These are phyloP conservation scores for Helotiales sp. DNA, from an alignment of 2,329 filamentous ascomycete genomes.

Conservation along the genomic window DNA sequence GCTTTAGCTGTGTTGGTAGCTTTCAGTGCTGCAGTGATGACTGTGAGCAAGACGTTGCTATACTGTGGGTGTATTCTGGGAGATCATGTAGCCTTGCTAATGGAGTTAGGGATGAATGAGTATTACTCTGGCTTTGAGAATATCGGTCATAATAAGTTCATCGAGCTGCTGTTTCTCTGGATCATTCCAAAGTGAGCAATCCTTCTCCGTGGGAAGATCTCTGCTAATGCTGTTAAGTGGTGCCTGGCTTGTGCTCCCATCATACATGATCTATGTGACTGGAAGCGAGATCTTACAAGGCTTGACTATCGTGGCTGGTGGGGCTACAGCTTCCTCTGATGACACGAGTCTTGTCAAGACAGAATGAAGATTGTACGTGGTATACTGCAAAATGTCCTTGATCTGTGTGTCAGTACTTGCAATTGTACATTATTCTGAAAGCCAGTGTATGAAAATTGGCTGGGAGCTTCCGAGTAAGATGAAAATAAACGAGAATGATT, in stretches of 20 bases:
- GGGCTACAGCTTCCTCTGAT: slow-evolving; percentile 20
- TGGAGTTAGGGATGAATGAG: slow-evolving; percentile 55
- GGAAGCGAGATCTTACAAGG: slow-evolving; percentile 61
- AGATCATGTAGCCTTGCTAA: slow-evolving; percentile 1
- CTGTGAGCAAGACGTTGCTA: slow-evolving; percentile 65
- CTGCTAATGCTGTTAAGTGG: slow-evolving; percentile 44
- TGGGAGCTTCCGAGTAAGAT: no score
- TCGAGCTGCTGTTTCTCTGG: slow-evolving; percentile 57
- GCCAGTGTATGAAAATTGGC: no score
- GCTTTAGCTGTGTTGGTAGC: slow-evolving; percentile 57
- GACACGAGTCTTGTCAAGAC: slow-evolving; percentile 26
- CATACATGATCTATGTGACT: slow-evolving; percentile 61
- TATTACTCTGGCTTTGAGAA: slow-evolving; percentile 59
- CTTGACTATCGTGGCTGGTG: slow-evolving; percentile 46
- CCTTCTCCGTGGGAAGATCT: background rate
- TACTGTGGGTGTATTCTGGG: slow-evolving; percentile 53
- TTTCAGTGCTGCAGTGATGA: slow-evolving; percentile 61
- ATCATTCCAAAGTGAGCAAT: slow-evolving; percentile 64
- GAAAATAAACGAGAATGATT: no score
- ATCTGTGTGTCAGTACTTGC: no score
- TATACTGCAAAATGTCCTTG: background rate
- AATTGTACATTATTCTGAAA: no score
- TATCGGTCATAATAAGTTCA: slow-evolving; percentile 59
- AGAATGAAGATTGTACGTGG: slow-evolving; percentile 9
- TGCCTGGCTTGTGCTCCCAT: slow-evolving; percentile 63